Base-by-base conservation (phyloP, 148 eudicot species). In the Rhododendron ovatum region DNA sequence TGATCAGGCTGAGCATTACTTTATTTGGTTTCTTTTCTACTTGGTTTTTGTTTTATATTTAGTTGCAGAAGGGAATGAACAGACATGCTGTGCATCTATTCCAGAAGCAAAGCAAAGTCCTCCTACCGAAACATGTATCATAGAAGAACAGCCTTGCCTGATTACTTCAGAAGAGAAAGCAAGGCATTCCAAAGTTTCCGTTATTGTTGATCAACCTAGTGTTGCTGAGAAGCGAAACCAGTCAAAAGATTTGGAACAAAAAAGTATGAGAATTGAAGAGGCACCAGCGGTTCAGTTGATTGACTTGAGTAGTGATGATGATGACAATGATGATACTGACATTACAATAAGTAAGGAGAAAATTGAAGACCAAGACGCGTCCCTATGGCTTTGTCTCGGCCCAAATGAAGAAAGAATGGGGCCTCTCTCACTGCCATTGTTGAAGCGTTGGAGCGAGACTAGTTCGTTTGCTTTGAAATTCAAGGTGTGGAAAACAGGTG, bases 351-450 rank as follows among this genome's bases (percentile, higher is more conserved):
- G 61, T 5, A 39, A 79, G 41, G 80, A 80, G 53, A 77, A 84
- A 24, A n/a, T 84, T 2, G 86, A 80, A 77, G 84, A 84, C 37
- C 78, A 18, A 15, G 80, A 17, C 30, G 35, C 39, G 13, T 13
- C 65, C 50, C 41, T 10, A 26, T 65, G 74, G 85, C 57, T 79
- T 78, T 84, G 47, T 79, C 57, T 69, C 14, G 63, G 67, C 57
- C 76, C 74, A 5, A 77, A 81, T 51, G 86, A 84, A 11, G 81
- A 87, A 55, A 84, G 61, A 6, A 84, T 26, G 57, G 61, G 84
- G 33, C 84, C 86, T 39, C 47, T 41, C 55, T 37, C 80, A 83
- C 69, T 55, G 82, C 50, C 35, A 24, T 6, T 82, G 20, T 61
- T 82, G 73, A 82, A 61, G 45, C 74, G 22, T 39, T 57, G 84